Conservation (phyloP, 805 yeast genomes). For the Ogataea corticis region DNA sequence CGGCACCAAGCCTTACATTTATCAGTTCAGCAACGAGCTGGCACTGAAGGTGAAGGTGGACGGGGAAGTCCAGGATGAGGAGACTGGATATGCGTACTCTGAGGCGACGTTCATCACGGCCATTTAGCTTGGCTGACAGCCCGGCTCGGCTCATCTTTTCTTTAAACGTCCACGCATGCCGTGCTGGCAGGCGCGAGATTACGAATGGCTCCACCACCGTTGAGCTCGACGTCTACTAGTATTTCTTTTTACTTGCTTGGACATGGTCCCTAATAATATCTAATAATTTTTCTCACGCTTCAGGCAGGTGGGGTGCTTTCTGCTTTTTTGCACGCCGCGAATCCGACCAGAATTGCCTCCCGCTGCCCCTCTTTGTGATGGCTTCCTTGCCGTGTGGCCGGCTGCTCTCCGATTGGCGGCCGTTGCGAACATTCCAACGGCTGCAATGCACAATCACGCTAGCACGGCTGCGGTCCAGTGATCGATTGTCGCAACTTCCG, state of each 20-base stretch:
- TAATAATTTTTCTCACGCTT: conserved; percentile 3
- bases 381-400: neutral
- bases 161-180: neutral
- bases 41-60: conserved; percentile 36
- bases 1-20: conserved; percentile 95
- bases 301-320: no score
- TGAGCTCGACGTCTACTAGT: no score
- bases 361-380: neutral
- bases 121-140: conserved; percentile 8
- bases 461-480: no score
- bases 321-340: neutral
- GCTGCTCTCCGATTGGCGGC: conserved; percentile 4
- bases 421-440: neutral
- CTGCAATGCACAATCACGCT: no score
- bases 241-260: no score
- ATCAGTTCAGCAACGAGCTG: conserved; percentile 78
- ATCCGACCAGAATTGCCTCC: neutral
- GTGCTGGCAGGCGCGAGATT: no score
- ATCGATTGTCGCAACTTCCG: no score
- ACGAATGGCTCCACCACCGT: no score
- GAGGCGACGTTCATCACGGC: conserved; percentile 79
- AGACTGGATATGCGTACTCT: conserved; percentile 66
- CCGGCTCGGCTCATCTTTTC: neutral
- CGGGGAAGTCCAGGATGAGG: conserved; percentile 44
- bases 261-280: neutral